Conservation (phyloP, 257 asterid genomes). For the Apocynum venetum region DNA sequence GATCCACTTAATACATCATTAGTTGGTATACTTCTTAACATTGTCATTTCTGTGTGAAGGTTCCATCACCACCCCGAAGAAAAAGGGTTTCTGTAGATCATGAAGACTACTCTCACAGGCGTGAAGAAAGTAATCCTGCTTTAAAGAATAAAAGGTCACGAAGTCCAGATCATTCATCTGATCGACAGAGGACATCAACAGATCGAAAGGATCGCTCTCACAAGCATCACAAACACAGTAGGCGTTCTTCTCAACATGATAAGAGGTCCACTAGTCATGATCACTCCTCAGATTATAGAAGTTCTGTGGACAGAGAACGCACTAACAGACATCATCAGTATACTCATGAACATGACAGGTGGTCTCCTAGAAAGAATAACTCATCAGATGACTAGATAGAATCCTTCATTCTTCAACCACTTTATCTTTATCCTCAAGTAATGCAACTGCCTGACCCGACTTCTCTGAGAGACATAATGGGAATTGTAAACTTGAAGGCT, state of each 20-base stretch:
- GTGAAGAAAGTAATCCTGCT: slow-evolving; percentile 25
- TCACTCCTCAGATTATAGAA: slow-evolving; percentile 29
- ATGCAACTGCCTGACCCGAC: neutral
- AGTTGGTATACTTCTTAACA: neutral
- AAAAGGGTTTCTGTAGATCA: slow-evolving; percentile 34
- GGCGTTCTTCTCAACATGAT: slow-evolving; percentile 37
- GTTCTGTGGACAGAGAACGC: slow-evolving; percentile 34
- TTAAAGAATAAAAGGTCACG: slow-evolving; percentile 32
- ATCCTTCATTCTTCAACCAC: neutral
- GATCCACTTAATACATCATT: neutral
- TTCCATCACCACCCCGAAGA: slow-evolving; percentile 82
- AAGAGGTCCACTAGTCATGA: slow-evolving; percentile 30
- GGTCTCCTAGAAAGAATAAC: slow-evolving; percentile 31
- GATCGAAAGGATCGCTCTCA: slow-evolving; percentile 28
- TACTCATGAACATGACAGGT: slow-evolving; percentile 30
- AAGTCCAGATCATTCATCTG: slow-evolving; percentile 38
- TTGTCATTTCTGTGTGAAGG: slow-evolving; percentile 28
- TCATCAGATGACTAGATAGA: slow-evolving; percentile 13
- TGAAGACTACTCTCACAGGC: slow-evolving; percentile 36
- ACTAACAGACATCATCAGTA: slow-evolving; percentile 21
- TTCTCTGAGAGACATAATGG: too few relatives aligned
- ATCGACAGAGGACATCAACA: slow-evolving; percentile 28
- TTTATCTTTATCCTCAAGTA: neutral
- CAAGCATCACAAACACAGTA: slow-evolving; percentile 24
- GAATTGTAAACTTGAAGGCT: too few relatives aligned